Evolutionary conservation across 2,329 filamentous ascomycete genomes (phyloP).

Genomic region (Aphanocladium album): DNA sequence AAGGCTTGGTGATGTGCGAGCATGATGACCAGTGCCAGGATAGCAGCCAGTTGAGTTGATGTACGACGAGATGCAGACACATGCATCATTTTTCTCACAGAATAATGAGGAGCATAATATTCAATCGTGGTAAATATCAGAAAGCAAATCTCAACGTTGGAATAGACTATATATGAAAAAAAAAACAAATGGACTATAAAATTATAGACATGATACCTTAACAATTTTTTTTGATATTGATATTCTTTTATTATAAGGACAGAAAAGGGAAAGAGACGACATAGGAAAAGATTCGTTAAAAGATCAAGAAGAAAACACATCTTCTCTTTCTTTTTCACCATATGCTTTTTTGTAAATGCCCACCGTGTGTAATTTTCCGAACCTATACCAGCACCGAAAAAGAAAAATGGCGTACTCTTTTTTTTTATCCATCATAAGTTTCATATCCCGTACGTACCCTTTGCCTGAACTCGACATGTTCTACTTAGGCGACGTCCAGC

Average conservation of each 20-base stretch:
- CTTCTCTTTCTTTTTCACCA: too few species aligned
- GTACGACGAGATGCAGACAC: too few species aligned
- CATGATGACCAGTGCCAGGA: too few species aligned
- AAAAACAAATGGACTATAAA: background rate
- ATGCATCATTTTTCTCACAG: too few species aligned
- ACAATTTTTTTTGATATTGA: background rate
- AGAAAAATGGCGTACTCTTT: background rate
- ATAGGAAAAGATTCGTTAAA: background rate
- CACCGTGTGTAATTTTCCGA: background rate
- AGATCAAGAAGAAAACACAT: background rate
- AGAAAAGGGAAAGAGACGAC: background rate
- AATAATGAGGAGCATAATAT: too few species aligned
- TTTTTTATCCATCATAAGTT: background rate
- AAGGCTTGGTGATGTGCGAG: background rate
- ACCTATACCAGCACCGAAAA: background rate
- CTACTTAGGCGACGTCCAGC: conserved; percentile 72
- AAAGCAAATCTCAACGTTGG: too few species aligned
- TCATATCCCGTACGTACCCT: background rate
- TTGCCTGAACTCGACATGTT: background rate
- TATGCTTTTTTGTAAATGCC: background rate
- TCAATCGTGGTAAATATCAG: too few species aligned
- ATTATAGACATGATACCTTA: background rate
- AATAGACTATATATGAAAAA: background rate
- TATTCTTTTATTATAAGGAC: background rate
- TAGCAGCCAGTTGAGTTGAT: too few species aligned